Percentiles rank a stretch among this genome's conserved stretches.
These are phyloP conservation scores for Nemania diffusa DNA, from an alignment of 2,329 filamentous ascomycete species.

Conservation along the genomic window DNA sequence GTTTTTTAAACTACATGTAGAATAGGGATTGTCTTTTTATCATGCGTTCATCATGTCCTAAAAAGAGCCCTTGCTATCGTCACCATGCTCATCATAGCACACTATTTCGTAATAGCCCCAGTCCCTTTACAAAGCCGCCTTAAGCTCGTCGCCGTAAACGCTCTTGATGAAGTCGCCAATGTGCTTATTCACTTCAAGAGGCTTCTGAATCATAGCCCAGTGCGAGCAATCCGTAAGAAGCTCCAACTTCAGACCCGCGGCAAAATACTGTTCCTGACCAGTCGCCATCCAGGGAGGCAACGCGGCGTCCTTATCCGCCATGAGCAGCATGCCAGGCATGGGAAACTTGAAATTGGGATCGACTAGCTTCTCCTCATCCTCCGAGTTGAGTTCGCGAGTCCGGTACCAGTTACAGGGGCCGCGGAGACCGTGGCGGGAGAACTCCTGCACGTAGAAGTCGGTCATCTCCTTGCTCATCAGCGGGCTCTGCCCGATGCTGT, in stretches of 20 bases:
- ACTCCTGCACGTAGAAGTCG: constrained; percentile 80
- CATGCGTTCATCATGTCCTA: not conserved
- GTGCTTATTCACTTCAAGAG: constrained; percentile 74
- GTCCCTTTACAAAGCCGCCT: constrained; percentile 52
- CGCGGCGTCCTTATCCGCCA: constrained; percentile 75
- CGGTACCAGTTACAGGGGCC: constrained; percentile 93
- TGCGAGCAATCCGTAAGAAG: constrained; percentile 72
- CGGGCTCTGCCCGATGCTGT: constrained; percentile 64
- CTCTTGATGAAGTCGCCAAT: constrained; percentile 74
- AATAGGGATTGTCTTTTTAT: not conserved
- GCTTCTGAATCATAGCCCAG: constrained; percentile 83
- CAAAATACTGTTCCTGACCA: constrained; percentile 76
- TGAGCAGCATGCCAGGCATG: constrained; percentile 78
- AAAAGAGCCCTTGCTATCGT: not conserved
- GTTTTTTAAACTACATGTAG: not conserved
- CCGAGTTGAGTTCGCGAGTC: constrained; percentile 74
- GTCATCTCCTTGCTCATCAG: constrained; percentile 76
- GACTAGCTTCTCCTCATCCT: constrained; percentile 75
- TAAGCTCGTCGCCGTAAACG: constrained; percentile 53
- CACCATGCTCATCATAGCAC: not conserved
- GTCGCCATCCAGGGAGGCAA: constrained; percentile 76
- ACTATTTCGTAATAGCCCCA: not conserved
- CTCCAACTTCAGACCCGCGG: constrained; percentile 68
- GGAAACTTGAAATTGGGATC: constrained; percentile 69
- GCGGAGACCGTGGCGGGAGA: constrained; percentile 75